Conservation (phyloP, 2,329 filamentous ascomycete species). For the Alternaria longipes region DNA sequence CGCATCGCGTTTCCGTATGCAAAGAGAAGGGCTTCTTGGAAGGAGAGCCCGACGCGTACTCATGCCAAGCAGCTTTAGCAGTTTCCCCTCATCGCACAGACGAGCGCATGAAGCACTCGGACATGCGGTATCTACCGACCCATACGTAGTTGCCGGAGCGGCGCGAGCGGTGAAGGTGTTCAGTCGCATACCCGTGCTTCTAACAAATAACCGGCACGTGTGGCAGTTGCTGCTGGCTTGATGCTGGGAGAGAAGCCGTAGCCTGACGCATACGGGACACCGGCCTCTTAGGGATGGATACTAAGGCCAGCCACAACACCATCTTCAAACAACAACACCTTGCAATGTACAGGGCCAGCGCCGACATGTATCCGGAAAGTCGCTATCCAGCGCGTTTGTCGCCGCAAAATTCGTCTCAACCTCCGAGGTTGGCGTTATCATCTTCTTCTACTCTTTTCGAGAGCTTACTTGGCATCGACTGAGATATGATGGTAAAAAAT, state of each 20-base stretch:
- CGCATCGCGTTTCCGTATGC: background rate
- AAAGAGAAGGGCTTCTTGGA: background rate
- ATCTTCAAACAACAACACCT: conserved; percentile 17
- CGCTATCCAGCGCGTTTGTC: background rate
- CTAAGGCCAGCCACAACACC: conserved; percentile 16
- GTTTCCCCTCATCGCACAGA: conserved; percentile 5
- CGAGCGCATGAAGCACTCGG: conserved; percentile 9
- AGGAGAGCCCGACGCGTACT: conserved; percentile 1
- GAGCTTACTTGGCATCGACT: background rate
- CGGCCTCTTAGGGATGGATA: conserved; percentile 15
- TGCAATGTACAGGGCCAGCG: conserved; percentile 10
- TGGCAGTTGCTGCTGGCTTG: conserved; percentile 14
- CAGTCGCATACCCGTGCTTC: conserved; percentile 2
- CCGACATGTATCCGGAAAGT: conserved; percentile 1
- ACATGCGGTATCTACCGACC: conserved; percentile 6
- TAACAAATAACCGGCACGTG: conserved; percentile 5
- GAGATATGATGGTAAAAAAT: background rate
- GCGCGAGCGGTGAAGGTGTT: conserved; percentile 7
- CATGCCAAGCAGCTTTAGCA: background rate
- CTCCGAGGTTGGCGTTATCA: conserved; percentile 1
- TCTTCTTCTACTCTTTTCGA: background rate
- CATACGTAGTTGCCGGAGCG: conserved; percentile 5
- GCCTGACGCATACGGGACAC: conserved; percentile 23
- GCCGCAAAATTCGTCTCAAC: conserved; percentile 7
- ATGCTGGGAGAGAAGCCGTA: conserved; percentile 19